Base-by-base conservation (phyloP, 805 yeast species). In the Barnettozyma salicaria region DNA sequence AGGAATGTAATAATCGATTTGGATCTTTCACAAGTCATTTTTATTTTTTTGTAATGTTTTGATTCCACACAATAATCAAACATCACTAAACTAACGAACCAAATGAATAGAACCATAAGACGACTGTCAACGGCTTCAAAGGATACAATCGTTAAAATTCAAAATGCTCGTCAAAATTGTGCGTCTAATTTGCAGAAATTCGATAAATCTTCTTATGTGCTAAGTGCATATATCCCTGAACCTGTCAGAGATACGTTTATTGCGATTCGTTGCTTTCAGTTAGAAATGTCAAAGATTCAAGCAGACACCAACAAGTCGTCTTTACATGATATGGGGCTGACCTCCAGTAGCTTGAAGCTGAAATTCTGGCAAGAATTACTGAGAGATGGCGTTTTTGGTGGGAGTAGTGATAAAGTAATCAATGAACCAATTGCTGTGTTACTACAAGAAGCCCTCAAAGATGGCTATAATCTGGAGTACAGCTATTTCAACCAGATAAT, bases 351-450 rank as follows among this genome's bases (percentile, higher is more conserved):
- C 57, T 23, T 83, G 52, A 77, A 82, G 49, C 74, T 82, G 54
- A 76, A 78, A 47, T 82, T 80, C 56, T 86, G 95, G 95, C 68
- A 76, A 42, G 82, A 80, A 34, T 64, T 72, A 41, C 40, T 85
- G 6, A 64, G 67, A 26, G 67, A 67, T 26, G 67, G 65, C 41
- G 64, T 76, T 7, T 68, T 69, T 43, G 50, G 60, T n/a, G n/a
- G 19, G 46, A 58, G 40, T 19, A 41, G 55, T 25, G 63, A 59
- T 12, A 49, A 59, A 30, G 59, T 61, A 33, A 61, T 75, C 12
- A 76, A 76, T 0, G 87, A 79, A 47, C 90, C 94, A 1, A 72
- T 76, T 6, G 75, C 77, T 4, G 59, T 76, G n/a, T 58, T 85
- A 29, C 46, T 85, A 10, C 59, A 76, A 13, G 73, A 74, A 33